Percentiles rank a stretch among this genome's conserved stretches.
phyloP scores from a whole-genome alignment of 1,284 basidiomycete genomes.

The Tilletia caries region DNA sequence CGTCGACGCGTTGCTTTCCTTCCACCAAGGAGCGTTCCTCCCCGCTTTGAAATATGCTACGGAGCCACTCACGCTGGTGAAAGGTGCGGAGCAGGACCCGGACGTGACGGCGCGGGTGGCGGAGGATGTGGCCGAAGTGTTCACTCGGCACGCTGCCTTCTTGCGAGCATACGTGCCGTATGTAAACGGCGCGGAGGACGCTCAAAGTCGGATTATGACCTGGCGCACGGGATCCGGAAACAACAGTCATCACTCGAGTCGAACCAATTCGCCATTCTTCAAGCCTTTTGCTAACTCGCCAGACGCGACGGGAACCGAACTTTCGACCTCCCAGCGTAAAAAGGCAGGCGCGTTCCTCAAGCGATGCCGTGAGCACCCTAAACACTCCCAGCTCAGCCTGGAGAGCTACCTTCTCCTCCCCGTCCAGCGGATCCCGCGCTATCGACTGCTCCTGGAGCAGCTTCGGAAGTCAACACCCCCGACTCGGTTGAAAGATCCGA shows the following conservation, averaged over 20 bases:
- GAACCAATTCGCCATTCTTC: neutral
- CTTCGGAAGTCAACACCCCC: conserved; percentile 42
- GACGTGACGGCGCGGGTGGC: conserved; percentile 72
- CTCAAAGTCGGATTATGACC: conserved; percentile 23
- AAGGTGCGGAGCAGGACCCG: conserved; percentile 67
- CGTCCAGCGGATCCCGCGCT: conserved; percentile 92
- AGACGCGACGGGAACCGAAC: neutral
- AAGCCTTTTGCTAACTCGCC: neutral
- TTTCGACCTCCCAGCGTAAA: conserved; percentile 36
- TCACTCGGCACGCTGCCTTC: conserved; percentile 56
- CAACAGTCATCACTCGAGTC: neutral
- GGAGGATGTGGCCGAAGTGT: conserved; percentile 79
- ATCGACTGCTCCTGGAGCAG: conserved; percentile 67
- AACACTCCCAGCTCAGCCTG: conserved; percentile 92
- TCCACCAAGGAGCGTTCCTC: conserved; percentile 86
- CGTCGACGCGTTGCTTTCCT: conserved; percentile 81
- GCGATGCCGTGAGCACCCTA: conserved; percentile 59
- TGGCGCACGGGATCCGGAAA: conserved; percentile 2
- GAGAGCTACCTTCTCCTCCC: conserved; percentile 92
- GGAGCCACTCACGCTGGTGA: conserved; percentile 33
- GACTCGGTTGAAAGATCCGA: conserved; percentile 25
- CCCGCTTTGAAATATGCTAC: conserved; percentile 75
- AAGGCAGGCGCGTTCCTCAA: conserved; percentile 47
- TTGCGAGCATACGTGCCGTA: conserved; percentile 52
- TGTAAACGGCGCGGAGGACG: conserved; percentile 48